phyloP scores from a whole-genome alignment of 108 stramenopile species.

The Discostella pseudostelligera region DNA sequence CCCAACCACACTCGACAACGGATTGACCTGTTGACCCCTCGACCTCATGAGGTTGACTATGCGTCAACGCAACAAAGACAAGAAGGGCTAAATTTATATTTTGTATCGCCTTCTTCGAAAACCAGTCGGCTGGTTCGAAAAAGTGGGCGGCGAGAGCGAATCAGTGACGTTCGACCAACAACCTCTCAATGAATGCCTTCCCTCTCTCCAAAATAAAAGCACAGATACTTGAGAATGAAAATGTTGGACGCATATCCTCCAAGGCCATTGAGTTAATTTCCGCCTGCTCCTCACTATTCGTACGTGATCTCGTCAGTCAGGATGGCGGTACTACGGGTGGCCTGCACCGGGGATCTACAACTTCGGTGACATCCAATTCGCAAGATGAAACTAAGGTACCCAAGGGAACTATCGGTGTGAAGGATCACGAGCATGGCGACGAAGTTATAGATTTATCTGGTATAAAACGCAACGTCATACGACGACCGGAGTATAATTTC shows the following conservation, averaged over 20 bases:
- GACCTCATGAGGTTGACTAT: too few species aligned
- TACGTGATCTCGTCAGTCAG: conserved; percentile 13
- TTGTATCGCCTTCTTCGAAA: too few species aligned
- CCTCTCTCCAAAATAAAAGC: conserved; percentile 30
- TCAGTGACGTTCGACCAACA: too few species aligned
- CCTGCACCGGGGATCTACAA: too few species aligned
- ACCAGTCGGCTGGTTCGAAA: too few species aligned
- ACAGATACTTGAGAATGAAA: conserved; percentile 19
- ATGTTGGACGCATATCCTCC: conserved; percentile 24
- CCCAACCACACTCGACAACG: too few species aligned
- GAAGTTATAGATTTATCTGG: conserved; percentile 1
- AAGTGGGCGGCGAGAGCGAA: too few species aligned
- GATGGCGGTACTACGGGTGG: background rate
- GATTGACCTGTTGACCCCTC: too few species aligned
- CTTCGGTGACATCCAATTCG: background rate
- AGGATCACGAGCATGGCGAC: background rate
- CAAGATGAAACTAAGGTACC: background rate
- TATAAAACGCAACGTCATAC: conserved; percentile 6
- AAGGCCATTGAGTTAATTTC: conserved; percentile 18
- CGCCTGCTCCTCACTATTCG: conserved; percentile 29
- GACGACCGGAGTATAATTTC: conserved; percentile 7
- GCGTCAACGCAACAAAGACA: too few species aligned
- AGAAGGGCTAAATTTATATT: too few species aligned
- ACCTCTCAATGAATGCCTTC: conserved; percentile 5
- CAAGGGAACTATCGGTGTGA: background rate